Percentiles rank a stretch among this genome's conserved stretches.
phyloP scores from a whole-genome alignment of 306 rosid species.

The Hippophae gyantsensis region DNA sequence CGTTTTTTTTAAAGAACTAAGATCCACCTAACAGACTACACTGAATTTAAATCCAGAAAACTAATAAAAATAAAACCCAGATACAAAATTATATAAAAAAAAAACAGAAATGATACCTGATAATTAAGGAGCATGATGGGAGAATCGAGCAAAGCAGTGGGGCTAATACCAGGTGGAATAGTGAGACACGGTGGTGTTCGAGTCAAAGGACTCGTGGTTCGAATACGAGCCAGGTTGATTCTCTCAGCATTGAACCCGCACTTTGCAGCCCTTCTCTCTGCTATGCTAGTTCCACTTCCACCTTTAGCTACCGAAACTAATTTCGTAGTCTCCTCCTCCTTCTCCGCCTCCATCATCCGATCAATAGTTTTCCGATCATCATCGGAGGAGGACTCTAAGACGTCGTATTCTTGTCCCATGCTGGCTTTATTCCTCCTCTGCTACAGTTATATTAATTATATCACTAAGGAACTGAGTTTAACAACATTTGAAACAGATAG shows the following conservation, averaged over 20 bases:
- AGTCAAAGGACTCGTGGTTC: conserved; percentile 23
- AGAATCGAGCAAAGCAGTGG: conserved; percentile 65
- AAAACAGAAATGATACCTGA: conserved; percentile 26
- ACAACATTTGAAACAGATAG: background rate
- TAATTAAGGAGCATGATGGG: conserved; percentile 66
- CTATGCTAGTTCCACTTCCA: conserved; percentile 27
- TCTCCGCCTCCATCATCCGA: background rate
- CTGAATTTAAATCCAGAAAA: background rate
- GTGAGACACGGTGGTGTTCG: conserved; percentile 46
- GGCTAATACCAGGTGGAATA: conserved; percentile 62
- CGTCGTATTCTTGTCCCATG: conserved; percentile 7
- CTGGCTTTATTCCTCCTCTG: background rate
- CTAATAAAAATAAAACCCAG: background rate
- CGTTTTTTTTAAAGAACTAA: too few relatives aligned
- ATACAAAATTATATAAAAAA: background rate
- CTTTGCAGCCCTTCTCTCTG: conserved; percentile 51
- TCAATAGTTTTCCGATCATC: conserved; percentile 1
- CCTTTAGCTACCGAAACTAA: background rate
- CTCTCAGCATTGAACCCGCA: conserved; percentile 47
- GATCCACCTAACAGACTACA: background rate
- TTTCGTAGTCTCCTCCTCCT: background rate
- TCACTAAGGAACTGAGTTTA: background rate
- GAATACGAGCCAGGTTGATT: conserved; percentile 39
- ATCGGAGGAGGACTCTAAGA: background rate
- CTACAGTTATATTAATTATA: conserved; percentile 1